Evolutionary conservation across 202 grass and related monocot genomes (phyloP).

Genomic region (Miscanthus sacchariflorus): DNA sequence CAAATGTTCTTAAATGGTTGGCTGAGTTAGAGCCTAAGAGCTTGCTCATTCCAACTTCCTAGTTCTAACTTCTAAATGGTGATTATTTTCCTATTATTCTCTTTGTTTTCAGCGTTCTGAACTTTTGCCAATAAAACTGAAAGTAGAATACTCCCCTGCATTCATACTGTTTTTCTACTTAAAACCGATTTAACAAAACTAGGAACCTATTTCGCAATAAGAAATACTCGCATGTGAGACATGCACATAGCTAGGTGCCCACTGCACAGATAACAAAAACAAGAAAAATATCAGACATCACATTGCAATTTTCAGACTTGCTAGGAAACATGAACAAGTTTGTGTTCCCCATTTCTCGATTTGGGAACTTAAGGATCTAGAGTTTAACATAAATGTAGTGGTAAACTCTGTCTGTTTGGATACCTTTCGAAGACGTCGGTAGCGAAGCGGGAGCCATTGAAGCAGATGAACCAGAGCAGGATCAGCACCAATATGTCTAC

Average conservation of each 20-base stretch:
- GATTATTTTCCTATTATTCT: background rate
- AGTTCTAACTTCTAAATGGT: background rate
- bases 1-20: background rate
- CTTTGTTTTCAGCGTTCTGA: background rate
- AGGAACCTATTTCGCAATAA: slow-evolving; percentile 17
- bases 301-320: background rate
- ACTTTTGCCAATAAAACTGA: background rate
- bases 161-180: background rate
- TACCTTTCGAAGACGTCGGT: slow-evolving; percentile 68
- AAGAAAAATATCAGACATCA: background rate
- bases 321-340: background rate
- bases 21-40: background rate
- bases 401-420: background rate
- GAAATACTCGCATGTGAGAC: background rate
- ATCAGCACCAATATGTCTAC: slow-evolving; percentile 74
- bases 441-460: slow-evolving; percentile 64
- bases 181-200: background rate
- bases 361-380: background rate
- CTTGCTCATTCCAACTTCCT: background rate
- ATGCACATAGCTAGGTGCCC: background rate
- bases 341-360: background rate
- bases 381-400: background rate
- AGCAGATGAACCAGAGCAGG: slow-evolving; percentile 75
- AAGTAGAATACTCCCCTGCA: background rate
- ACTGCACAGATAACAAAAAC: background rate